Conservation (phyloP, 768 basidiomycete genomes). For the Collybia sordida region DNA sequence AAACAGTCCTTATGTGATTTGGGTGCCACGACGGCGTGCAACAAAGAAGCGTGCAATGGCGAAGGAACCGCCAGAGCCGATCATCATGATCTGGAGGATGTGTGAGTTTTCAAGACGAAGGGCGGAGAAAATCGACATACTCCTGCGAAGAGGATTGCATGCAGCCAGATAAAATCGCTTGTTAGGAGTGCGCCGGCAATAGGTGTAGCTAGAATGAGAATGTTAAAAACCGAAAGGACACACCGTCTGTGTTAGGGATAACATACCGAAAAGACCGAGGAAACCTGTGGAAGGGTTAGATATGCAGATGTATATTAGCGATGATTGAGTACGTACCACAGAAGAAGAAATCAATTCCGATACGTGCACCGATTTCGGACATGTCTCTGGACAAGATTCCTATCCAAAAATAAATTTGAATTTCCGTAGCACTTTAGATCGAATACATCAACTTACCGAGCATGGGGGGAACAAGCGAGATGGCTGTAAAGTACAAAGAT, state of each 20-base stretch:
- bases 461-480: slow-evolving; percentile 3
- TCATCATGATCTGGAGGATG: neutral
- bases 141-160: neutral
- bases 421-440: too few species aligned
- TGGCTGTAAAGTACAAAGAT: neutral
- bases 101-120: neutral
- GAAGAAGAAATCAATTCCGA: slow-evolving; percentile 5
- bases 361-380: slow-evolving; percentile 2
- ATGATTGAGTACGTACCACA: neutral
- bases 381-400: neutral
- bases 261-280: slow-evolving; percentile 2
- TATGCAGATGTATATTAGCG: neutral
- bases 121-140: neutral
- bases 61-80: neutral
- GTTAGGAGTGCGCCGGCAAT: slow-evolving; percentile 6
- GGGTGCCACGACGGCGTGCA: neutral
- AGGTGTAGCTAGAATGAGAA: neutral
- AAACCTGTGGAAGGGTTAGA: neutral
- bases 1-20: slow-evolving; percentile 7
- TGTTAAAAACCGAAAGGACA: neutral
- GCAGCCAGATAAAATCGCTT: neutral
- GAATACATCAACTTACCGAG: neutral
- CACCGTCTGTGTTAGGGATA: neutral
- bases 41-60: neutral
- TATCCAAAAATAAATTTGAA: neutral